Evolutionary conservation across 257 asterid species (phyloP), one percentile per base, ranked within the genome.

Genomic region (Solanum stenotomum): DNA sequence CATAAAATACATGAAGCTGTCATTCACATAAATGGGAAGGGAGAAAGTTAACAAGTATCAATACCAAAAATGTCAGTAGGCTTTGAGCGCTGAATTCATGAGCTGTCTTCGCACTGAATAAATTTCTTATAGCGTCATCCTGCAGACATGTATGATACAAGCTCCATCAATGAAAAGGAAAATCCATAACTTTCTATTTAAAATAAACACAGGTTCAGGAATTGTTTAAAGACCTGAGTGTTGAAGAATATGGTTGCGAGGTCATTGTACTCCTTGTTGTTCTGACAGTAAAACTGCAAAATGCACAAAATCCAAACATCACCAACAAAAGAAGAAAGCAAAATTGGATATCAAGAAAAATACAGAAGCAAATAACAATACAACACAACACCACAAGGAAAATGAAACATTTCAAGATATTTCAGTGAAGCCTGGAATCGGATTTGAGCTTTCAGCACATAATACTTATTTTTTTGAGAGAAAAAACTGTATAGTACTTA

Each of bases 81-180:
- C 98, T 94, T 91, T 92, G 96, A 5, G 99, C 99, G 70, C 99
- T 96, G 85, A 93, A 97, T 90, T 97, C 99, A 63, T 96, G 98
- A 88, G 94, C 95, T 52, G 99, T 97, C 90, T 97, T 97, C 61
- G 99, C 99, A 90, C 99, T 96, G 91, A 97, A 97, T 91, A 97
- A 92, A 91, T 97, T 97, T 92, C 99, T 95, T 92, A 97, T 97
- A 89, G 99, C 99, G 87, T 97, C 99, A 92, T 97, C 99, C 99
- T 97, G 98, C 90, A 91, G 90, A 78, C 59, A 87, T 34, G 85
- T 33, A 85, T 46, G 16, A 89, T 20, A 87, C n/a, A 37, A 79
- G 85, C 38, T 46, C 86, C 89, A 90, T 93, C 85, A 95, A 93
- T 85, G 71, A 63, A 89, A 61, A 65, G 42, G 87, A 56, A 84